A percentile compares a stretch with the other conserved stretches of the same genome.
These are phyloP conservation scores for Dictyostelium brefeldianum DNA, from an alignment of 78 protist species.

Conservation along the genomic window DNA sequence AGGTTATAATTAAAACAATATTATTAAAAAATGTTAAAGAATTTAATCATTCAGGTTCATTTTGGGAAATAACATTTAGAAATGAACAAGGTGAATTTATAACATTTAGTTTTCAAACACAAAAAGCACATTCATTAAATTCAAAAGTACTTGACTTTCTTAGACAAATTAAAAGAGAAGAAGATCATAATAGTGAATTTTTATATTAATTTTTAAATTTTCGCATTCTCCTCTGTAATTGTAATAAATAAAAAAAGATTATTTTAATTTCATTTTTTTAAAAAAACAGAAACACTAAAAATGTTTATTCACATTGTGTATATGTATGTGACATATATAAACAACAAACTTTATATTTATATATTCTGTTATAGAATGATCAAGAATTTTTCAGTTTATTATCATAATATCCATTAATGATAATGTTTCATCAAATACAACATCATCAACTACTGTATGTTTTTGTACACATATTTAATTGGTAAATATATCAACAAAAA, in stretches of 20 bases:
- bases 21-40: conserved; percentile 14
- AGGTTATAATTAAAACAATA: conserved; percentile 9
- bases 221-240: not conserved
- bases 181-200: conserved; percentile 6
- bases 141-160: conserved; percentile 9
- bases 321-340: no score
- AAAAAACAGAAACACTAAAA: no score
- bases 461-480: not conserved
- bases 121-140: conserved; percentile 8
- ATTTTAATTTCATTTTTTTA: no score
- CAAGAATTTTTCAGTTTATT: not conserved
- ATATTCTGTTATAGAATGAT: conserved; percentile 12
- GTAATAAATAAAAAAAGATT: no score
- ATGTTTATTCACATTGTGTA: no score
- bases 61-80: conserved; percentile 22
- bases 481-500: no score
- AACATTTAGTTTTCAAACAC: not conserved
- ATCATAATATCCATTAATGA: not conserved
- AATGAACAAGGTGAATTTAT: not conserved
- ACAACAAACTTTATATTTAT: no score
- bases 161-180: conserved; percentile 8
- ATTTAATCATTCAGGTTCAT: not conserved
- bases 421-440: no score
- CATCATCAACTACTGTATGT: not conserved
- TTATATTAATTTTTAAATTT: not conserved